phyloP scores from a whole-genome alignment of 148 eudicot genomes.

The Rhododendron henanense region DNA sequence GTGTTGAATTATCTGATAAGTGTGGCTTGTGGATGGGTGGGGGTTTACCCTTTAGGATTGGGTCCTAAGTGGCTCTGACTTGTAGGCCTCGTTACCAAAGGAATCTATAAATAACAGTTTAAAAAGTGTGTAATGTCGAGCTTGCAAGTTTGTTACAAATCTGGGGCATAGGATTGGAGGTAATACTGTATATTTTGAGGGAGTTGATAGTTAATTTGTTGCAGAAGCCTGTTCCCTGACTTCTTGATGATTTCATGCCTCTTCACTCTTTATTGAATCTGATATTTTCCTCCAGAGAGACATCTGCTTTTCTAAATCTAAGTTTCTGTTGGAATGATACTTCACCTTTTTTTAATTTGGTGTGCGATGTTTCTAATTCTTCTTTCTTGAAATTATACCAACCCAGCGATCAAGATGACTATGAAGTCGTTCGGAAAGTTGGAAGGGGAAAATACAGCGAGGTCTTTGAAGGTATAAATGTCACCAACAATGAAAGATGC shows the following conservation, averaged over 20 bases:
- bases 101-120: not conserved
- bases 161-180: not conserved
- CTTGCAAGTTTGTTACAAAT: not conserved
- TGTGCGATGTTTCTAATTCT: not conserved
- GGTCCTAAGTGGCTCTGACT: not conserved
- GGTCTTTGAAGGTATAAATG: conserved; percentile 42
- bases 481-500: conserved; percentile 32
- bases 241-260: not conserved
- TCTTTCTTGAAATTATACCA: not conserved
- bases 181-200: not conserved
- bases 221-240: not conserved
- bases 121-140: not conserved
- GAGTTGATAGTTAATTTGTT: not conserved
- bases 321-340: not conserved
- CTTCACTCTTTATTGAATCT: not conserved
- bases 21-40: not conserved
- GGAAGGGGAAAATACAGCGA: conserved; percentile 45
- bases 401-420: conserved; percentile 39
- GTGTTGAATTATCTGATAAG: not conserved
- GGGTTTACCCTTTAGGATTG: not conserved
- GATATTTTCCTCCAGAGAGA: not conserved
- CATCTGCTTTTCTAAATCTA: not conserved
- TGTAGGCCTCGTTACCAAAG: not conserved
- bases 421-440: conserved; percentile 43
- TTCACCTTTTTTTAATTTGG: not conserved